Evolutionary conservation across 1,284 basidiomycete genomes (phyloP).

Genomic region (Cryptococcus wingfieldii): DNA sequence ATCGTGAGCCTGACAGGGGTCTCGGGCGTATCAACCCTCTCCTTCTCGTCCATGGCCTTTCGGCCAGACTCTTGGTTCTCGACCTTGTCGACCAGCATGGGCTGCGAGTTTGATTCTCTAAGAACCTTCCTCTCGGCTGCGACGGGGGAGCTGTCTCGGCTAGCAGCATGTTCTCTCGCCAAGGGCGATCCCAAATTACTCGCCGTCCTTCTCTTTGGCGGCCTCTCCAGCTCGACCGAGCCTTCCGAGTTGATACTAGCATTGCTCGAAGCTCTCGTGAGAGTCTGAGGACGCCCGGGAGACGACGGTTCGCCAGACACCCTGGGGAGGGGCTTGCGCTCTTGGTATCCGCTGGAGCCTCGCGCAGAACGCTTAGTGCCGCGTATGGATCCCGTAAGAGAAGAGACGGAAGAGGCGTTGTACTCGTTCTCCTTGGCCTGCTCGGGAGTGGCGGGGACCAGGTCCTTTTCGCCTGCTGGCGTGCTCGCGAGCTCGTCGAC

Average conservation of each 20-base stretch:
- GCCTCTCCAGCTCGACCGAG: slow-evolving; percentile 10
- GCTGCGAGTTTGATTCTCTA: background rate
- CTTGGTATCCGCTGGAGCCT: background rate
- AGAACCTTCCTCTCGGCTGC: slow-evolving; percentile 4
- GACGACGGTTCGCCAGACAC: slow-evolving; percentile 3
- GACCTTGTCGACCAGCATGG: background rate
- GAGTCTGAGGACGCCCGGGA: background rate
- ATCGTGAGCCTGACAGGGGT: background rate
- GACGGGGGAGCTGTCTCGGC: background rate
- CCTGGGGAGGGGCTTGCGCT: slow-evolving; percentile 3
- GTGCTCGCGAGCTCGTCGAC: background rate
- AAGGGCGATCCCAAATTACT: slow-evolving; percentile 9
- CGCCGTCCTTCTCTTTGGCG: slow-evolving; percentile 11
- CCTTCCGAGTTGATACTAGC: slow-evolving; percentile 13
- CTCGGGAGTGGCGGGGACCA: background rate
- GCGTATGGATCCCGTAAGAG: slow-evolving; percentile 8
- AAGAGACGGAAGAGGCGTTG: background rate
- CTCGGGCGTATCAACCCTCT: background rate
- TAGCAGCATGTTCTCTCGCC: background rate
- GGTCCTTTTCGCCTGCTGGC: background rate
- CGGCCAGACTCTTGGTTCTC: background rate
- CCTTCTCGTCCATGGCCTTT: background rate
- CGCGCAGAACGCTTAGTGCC: slow-evolving; percentile 19
- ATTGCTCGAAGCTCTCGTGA: slow-evolving; percentile 8
- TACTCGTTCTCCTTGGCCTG: background rate